Evolutionary conservation across 352 stramenopile genomes (phyloP).

Genomic region (Globisporangium barbulae): DNA sequence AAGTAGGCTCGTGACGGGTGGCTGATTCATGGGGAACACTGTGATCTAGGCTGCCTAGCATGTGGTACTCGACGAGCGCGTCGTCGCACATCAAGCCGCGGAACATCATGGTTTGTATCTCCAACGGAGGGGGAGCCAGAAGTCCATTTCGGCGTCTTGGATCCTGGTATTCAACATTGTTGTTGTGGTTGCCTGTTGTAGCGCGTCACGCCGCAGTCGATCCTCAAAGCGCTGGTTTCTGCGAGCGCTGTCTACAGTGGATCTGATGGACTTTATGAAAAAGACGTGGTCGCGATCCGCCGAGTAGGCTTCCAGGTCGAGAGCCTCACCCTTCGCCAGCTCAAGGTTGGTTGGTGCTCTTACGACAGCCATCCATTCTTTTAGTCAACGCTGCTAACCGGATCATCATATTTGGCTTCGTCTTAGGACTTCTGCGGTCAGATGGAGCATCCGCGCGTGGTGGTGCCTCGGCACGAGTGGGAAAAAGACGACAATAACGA

Average conservation of each 20-base stretch:
- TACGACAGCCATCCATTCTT: background rate
- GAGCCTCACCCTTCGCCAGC: slow-evolving; percentile 21
- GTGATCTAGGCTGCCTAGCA: slow-evolving; percentile 36
- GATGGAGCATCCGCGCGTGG: slow-evolving; percentile 31
- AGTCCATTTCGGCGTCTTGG: background rate
- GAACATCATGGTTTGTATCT: slow-evolving; percentile 30
- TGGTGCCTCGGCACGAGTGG: slow-evolving; percentile 8
- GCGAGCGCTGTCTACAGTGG: background rate
- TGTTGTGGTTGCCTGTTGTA: slow-evolving; percentile 7
- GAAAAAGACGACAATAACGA: background rate
- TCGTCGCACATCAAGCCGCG: slow-evolving; percentile 38
- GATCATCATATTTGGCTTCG: background rate
- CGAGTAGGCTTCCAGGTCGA: slow-evolving; percentile 33
- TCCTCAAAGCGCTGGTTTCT: slow-evolving; percentile 29
- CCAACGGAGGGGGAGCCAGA: background rate
- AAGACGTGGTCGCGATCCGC: slow-evolving; percentile 26
- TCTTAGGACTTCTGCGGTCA: slow-evolving; percentile 31
- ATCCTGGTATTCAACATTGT: background rate
- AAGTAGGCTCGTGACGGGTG: background rate
- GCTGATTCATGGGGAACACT: background rate
- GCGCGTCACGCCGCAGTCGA: slow-evolving; percentile 37
- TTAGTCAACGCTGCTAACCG: background rate
- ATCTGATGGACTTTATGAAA: background rate
- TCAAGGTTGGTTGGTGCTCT: slow-evolving; percentile 29
- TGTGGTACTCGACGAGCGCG: slow-evolving; percentile 58